Evolutionary conservation across 2,329 filamentous ascomycete genomes (phyloP).

Genomic region (Cercospora citrullina): DNA sequence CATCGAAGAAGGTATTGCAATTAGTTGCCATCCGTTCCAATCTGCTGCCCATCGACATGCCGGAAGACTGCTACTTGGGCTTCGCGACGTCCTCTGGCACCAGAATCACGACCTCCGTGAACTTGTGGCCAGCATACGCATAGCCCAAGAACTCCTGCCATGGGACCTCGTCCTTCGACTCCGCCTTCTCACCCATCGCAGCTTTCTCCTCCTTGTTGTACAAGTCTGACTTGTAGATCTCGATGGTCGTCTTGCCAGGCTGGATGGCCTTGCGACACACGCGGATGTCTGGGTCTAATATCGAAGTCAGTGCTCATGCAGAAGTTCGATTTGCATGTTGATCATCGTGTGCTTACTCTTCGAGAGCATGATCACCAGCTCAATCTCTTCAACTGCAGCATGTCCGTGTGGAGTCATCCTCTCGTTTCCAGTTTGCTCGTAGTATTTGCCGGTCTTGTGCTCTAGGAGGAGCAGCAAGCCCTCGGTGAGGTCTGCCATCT

Average conservation of each 20-base stretch:
- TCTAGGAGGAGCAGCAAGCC: slow-evolving; percentile 16
- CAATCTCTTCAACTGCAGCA: slow-evolving; percentile 15
- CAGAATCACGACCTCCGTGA: slow-evolving; percentile 17
- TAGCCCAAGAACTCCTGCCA: slow-evolving; percentile 21
- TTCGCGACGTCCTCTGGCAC: slow-evolving; percentile 1
- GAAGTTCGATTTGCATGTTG: neutral
- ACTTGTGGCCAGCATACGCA: slow-evolving; percentile 19
- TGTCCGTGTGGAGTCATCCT: slow-evolving; percentile 21
- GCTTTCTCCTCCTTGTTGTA: slow-evolving; percentile 16
- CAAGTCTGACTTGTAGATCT: slow-evolving; percentile 25
- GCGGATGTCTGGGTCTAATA: slow-evolving; percentile 19
- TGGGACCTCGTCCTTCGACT: slow-evolving; percentile 15
- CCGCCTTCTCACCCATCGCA: neutral
- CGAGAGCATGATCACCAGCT: slow-evolving; percentile 19
- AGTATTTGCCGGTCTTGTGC: slow-evolving; percentile 21
- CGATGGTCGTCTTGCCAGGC: slow-evolving; percentile 12
- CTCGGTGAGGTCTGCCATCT: neutral
- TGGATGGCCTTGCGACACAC: slow-evolving; percentile 19
- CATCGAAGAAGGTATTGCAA: neutral
- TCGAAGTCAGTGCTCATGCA: neutral
- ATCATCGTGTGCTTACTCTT: neutral
- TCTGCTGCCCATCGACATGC: neutral
- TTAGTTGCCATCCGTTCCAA: no score
- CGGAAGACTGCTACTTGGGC: neutral
- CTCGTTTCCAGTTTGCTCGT: neutral